Evolutionary conservation across 2,329 filamentous ascomycete species (phyloP), one percentile per base, ranked within the genome.

Genomic region (Juglanconis oblonga): DNA sequence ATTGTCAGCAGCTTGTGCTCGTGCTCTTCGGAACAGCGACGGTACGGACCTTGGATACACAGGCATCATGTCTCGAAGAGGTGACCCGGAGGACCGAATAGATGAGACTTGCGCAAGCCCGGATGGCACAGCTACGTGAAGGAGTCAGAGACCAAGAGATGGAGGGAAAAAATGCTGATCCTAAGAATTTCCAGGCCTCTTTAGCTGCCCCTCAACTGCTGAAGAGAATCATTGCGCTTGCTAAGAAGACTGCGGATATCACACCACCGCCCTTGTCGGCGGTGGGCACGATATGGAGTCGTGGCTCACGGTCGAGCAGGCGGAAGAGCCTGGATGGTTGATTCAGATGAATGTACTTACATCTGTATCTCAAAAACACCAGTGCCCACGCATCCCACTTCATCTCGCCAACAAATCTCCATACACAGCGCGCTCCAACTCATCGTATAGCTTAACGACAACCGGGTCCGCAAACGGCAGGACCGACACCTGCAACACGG

Each of bases 381-480:
- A 24, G 17, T 2, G 1, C 31, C 9, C 6, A 1, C 9, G 45
- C 45, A 31, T 31, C 3, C 24, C 45, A 48, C 17, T n/a, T 40
- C 45, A 14, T 7, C 35, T 32, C 14, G 55, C 17, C 11, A 51
- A 6, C 8, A 62, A 24, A 4, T 44, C 29, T 47, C 11, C 7
- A 33, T 62, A 55, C 6, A 55, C 59, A 1, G 32, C 38, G n/a
- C 33, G 31, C 42, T 62, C 55, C 3, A 58, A 52, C 24, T 47
- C 31, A 32, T 50, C 57, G 35, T 62, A 58, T 7, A 58, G 47
- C 24, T 42, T 54, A 13, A 9, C 48, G 17, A 51, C 55, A 6
- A 62, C 33, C 9, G n/a, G 38, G 29, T 58, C 59, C 3, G 42
- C 32, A 5, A 32, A 44, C 11, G 59, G 51, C 40, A 55, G 38